These are phyloP conservation scores for Sanghuangporus sanghuang DNA, from an alignment of 1,284 basidiomycete genomes.

Conservation along the genomic window DNA sequence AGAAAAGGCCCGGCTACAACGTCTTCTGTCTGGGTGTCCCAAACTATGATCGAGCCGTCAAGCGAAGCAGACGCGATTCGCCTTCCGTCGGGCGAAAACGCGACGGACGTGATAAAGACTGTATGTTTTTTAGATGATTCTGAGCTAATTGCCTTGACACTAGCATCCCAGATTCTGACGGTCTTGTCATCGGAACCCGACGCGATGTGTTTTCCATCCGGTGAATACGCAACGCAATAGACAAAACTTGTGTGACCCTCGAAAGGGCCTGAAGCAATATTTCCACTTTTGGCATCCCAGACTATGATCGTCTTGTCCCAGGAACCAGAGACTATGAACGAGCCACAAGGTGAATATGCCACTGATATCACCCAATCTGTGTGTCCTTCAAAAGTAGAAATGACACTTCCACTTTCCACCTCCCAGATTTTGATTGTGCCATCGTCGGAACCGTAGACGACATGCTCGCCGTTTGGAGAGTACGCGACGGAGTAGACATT, in stretches of 20 bases:
- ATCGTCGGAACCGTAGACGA: conserved; percentile 13
- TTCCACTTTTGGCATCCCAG: not conserved
- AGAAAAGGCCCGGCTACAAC: no score
- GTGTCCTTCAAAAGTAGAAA: not conserved
- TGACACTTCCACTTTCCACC: not conserved
- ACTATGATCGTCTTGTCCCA: not conserved
- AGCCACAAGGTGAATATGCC: conserved; percentile 1
- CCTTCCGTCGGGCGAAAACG: not conserved
- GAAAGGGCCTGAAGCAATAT: not conserved
- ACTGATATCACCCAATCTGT: not conserved
- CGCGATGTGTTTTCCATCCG: not conserved
- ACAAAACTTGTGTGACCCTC: not conserved
- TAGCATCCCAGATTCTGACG: not conserved
- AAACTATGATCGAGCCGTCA: no score
- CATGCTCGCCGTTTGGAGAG: conserved; percentile 1
- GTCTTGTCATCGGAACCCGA: not conserved
- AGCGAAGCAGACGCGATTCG: no score
- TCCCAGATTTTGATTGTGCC: conserved; percentile 18
- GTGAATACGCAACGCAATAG: not conserved
- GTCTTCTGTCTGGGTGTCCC: no score
- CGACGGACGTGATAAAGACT: not conserved
- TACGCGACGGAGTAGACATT: not conserved
- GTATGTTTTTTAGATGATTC: no score
- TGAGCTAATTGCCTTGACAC: no score
- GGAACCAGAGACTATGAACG: not conserved